These are phyloP conservation scores for Apiosordaria backusii DNA, from an alignment of 495 filamentous ascomycete species.

Conservation along the genomic window DNA sequence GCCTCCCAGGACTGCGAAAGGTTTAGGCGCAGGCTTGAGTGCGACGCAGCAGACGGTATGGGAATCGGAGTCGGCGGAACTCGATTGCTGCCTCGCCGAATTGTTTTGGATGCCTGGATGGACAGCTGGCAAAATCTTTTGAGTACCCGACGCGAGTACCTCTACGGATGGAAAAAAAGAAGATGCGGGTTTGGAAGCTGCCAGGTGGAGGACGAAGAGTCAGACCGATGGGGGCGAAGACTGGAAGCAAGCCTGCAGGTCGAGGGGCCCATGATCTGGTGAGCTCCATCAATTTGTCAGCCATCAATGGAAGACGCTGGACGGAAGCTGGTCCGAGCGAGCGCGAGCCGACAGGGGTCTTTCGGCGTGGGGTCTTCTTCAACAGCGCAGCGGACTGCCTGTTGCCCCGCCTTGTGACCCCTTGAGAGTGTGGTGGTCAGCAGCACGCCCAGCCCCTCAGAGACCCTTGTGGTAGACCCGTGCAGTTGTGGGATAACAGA, in stretches of 20 bases:
- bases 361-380: not conserved
- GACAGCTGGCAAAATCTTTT: not conserved
- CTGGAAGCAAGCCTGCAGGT: not conserved
- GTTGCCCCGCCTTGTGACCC: not conserved
- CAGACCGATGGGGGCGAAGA: conserved; percentile 13
- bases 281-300: conserved; percentile 20
- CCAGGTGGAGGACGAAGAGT: conserved; percentile 5
- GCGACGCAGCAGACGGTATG: not conserved
- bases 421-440: not conserved
- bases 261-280: conserved; percentile 7
- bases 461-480: not conserved
- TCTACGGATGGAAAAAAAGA: not conserved
- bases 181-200: not conserved
- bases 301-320: conserved; percentile 5
- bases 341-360: not conserved
- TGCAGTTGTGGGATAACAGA: not conserved
- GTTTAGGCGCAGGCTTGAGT: not conserved
- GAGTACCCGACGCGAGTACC: not conserved
- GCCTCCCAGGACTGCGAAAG: not conserved
- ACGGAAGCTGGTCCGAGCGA: conserved; percentile 3
- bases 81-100: not conserved
- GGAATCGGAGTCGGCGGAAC: not conserved
- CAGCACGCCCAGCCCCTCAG: not conserved
- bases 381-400: not conserved
- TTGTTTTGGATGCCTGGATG: conserved; percentile 13